Conservation (phyloP, 352 stramenopile species). For the Phytophthora aleatoria region DNA sequence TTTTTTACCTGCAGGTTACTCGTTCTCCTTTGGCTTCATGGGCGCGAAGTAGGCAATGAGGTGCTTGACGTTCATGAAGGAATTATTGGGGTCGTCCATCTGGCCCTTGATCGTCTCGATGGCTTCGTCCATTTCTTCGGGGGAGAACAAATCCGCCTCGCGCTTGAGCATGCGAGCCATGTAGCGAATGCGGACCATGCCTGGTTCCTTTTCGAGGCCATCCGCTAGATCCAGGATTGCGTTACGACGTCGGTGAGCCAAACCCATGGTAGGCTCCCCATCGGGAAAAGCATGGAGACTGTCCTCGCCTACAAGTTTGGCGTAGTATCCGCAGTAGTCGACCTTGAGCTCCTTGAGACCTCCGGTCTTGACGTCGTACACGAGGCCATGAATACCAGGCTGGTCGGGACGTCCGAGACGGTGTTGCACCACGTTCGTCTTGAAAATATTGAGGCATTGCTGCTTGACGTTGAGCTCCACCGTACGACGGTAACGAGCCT, state of each 20-base stretch:
- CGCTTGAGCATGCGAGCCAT: conserved; percentile 63
- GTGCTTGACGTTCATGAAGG: conserved; percentile 53
- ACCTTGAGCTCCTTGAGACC: conserved; percentile 74
- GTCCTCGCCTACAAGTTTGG: conserved; percentile 57
- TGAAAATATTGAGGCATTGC: conserved; percentile 87
- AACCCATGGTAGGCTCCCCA: conserved; percentile 54
- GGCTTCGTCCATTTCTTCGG: conserved; percentile 59
- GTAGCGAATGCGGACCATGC: conserved; percentile 58
- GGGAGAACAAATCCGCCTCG: conserved; percentile 64
- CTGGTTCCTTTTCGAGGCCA: conserved; percentile 62
- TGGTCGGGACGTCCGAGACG: conserved; percentile 66
- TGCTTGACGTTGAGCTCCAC: conserved; percentile 89
- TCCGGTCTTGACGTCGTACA: conserved; percentile 72
- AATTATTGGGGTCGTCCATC: conserved; percentile 39
- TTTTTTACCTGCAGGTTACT: conserved; percentile 3
- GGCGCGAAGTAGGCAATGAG: conserved; percentile 55
- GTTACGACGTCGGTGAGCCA: conserved; percentile 57
- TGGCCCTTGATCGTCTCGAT: conserved; percentile 47
- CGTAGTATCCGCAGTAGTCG: conserved; percentile 53
- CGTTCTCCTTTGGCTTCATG: conserved; percentile 23
- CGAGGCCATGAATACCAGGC: conserved; percentile 75
- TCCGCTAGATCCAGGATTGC: conserved; percentile 59
- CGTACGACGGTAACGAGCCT: conserved; percentile 47
- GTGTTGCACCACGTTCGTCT: conserved; percentile 83
- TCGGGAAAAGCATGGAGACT: conserved; percentile 63